phyloP scores from a whole-genome alignment of 345 rosid species.

The Ceriops decandra region DNA sequence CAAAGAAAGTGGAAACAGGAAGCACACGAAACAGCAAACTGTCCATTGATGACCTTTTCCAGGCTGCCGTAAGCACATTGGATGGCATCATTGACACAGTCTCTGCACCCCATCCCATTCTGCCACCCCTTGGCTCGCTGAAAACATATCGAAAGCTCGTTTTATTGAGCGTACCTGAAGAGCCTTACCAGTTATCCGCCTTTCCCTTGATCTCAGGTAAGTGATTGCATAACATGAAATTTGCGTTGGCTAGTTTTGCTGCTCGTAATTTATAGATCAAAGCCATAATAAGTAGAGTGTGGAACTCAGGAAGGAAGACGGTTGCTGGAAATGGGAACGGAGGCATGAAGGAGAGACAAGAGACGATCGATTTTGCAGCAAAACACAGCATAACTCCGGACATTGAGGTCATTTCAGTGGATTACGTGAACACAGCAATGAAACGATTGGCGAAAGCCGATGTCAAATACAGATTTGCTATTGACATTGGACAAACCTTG shows the following conservation, averaged over 20 bases:
- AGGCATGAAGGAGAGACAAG: slow-evolving; percentile 58
- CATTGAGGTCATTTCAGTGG: slow-evolving; percentile 52
- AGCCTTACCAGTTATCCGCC: slow-evolving; percentile 43
- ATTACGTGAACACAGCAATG: neutral
- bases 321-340: slow-evolving; percentile 45
- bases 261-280: no score
- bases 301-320: slow-evolving; percentile 36
- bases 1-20: no score
- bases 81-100: slow-evolving; percentile 64
- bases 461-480: slow-evolving; percentile 57
- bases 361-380: slow-evolving; percentile 54
- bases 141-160: slow-evolving; percentile 49
- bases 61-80: slow-evolving; percentile 20
- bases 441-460: slow-evolving; percentile 27
- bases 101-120: slow-evolving; percentile 44
- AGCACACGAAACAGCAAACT: no score
- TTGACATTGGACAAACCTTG: slow-evolving; percentile 33
- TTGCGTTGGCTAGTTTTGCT: no score
- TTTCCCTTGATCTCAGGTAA: slow-evolving; percentile 37
- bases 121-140: slow-evolving; percentile 45
- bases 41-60: neutral
- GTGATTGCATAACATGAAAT: neutral
- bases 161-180: slow-evolving; percentile 44
- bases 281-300: no score
- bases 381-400: slow-evolving; percentile 47